Conservation (phyloP, 805 yeast genomes). For the Candida wancherniae region DNA sequence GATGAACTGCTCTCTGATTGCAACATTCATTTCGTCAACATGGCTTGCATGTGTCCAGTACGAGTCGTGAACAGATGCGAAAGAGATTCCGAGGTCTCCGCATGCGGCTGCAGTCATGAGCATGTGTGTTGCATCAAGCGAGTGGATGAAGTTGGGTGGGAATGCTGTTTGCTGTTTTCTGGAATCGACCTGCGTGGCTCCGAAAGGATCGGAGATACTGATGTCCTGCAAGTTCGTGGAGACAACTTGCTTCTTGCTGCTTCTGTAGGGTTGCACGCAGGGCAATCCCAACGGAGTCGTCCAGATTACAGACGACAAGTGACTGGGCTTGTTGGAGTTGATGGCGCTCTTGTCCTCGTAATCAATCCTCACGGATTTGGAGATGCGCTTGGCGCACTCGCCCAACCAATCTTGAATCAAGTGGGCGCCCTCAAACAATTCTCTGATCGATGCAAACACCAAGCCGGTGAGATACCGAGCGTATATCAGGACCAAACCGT, state of each 20-base stretch:
- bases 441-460: constrained; percentile 80
- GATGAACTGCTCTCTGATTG: constrained; percentile 76
- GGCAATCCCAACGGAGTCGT: constrained; percentile 95
- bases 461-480: constrained; percentile 64
- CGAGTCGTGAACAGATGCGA: constrained; percentile 96
- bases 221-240: constrained; percentile 84
- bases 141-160: constrained; percentile 94
- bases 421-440: constrained; percentile 88
- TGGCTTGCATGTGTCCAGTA: constrained; percentile 96
- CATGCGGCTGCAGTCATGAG: constrained; percentile 80
- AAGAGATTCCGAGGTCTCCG: constrained; percentile 56
- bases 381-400: constrained; percentile 73
- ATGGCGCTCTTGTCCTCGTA: constrained; percentile 36
- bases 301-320: constrained; percentile 91
- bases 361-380: constrained; percentile 71
- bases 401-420: constrained; percentile 95
- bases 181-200: constrained; percentile 74
- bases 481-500: constrained; percentile 15
- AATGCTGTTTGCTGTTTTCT: constrained; percentile 89
- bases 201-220: constrained; percentile 83
- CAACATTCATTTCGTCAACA: constrained; percentile 63
- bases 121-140: constrained; percentile 97
- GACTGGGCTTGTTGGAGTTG: constrained; percentile 49
- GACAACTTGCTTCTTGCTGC: constrained; percentile 57
- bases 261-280: constrained; percentile 94